Evolutionary conservation across 768 basidiomycete species (phyloP), one percentile per base, ranked within the genome.

Genomic region (Favolaschia claudopus): DNA sequence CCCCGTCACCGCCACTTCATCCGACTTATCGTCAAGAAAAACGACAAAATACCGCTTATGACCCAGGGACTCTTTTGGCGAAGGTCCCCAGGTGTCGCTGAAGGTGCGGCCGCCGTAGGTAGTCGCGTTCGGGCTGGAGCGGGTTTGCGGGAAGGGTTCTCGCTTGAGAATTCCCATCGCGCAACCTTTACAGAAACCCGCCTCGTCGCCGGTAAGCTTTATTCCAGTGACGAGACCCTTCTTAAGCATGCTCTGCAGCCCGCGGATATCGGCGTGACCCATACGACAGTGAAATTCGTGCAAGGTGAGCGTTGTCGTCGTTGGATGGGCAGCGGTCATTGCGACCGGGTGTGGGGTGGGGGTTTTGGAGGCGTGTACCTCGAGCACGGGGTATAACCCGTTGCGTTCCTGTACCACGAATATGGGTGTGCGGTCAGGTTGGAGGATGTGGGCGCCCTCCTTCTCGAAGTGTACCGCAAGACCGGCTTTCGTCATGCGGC

Each of bases 181-280:
- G 32, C 77, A 78, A 0, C 67, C 64, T 1, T 71, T 62, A 49
- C 76, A 78, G 1, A 44, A 32, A 17, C 55, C 56, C 20, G 65
- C 55, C 3, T 58, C 46, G 19, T 31, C 46, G 3, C 6, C 25
- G 17, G 65, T 55, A 1, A 72, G 52, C 1, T 19, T 55, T 1
- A 75, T 39, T 0, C 72, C 71, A 12, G 40, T 65, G 28, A 74
- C 50, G 24, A 55, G n/a, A 2, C 58, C 65, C 3, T 66, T 49
- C 4, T 27, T 7, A 1, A 72, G 28, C 63, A 70, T 57, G 7
- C 48, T 10, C 1, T 51, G 27, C 6, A 67, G 66, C 0, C 52
- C 44, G 0, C 55, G 38, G 0, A 37, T 52, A 1, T 66, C 44
- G 14, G 74, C 61, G 43, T 76, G 75, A 0, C 70, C 71, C 12